Evolutionary conservation across 345 rosid genomes (phyloP).

Genomic region (Lumnitzera racemosa): DNA sequence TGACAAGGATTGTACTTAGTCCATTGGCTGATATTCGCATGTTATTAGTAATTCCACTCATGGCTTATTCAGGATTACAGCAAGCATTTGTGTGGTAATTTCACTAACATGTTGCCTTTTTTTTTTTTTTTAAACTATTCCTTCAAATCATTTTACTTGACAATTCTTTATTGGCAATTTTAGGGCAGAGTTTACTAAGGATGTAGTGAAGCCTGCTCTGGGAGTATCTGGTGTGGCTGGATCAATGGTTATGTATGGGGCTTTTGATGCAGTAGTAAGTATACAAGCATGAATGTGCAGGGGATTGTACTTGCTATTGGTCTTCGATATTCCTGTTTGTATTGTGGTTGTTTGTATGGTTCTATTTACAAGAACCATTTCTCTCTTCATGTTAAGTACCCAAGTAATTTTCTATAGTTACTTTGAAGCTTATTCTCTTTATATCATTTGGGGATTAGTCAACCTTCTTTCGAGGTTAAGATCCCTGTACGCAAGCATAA

Average conservation of each 20-base stretch:
- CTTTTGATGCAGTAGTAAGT: conserved; percentile 84
- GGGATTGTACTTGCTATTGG: neutral
- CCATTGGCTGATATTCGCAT: conserved; percentile 69
- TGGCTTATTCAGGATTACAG: conserved; percentile 87
- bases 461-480: too few species aligned
- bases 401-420: too few species aligned
- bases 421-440: too few species aligned
- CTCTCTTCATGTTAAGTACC: too few species aligned
- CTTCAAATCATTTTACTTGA: neutral
- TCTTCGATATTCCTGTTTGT: neutral
- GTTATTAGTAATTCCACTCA: conserved; percentile 73
- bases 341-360: neutral
- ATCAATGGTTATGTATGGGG: conserved; percentile 91
- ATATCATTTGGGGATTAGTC: too few species aligned
- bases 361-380: too few species aligned
- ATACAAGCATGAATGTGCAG: conserved; percentile 4
- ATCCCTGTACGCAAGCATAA: too few species aligned
- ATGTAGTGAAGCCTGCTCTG: conserved; percentile 67
- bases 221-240: conserved; percentile 88
- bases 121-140: neutral
- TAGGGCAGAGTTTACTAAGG: conserved; percentile 94
- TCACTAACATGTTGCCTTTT: neutral
- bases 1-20: conserved; percentile 48
- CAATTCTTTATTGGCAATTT: conserved; percentile 2
- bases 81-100: conserved; percentile 89